phyloP scores from a whole-genome alignment of 345 rosid species.

The Microthlaspi erraticum region DNA sequence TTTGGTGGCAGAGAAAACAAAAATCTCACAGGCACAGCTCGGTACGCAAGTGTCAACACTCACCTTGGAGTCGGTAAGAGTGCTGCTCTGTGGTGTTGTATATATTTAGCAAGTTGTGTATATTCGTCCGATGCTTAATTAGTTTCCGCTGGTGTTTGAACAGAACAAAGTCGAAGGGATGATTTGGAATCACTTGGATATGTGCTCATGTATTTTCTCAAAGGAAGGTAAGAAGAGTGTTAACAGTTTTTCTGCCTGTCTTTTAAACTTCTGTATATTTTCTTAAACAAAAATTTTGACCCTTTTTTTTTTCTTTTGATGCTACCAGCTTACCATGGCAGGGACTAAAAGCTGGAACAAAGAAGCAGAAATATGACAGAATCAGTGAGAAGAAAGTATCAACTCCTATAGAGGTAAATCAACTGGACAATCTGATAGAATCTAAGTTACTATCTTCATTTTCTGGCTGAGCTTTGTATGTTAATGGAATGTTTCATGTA shows the following conservation, averaged over 20 bases:
- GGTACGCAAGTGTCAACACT: constrained; percentile 90
- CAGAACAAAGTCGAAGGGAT: constrained; percentile 95
- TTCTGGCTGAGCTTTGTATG: constrained; percentile 5
- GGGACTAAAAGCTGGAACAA: constrained; percentile 85
- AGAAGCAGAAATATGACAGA: constrained; percentile 87
- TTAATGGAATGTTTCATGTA: constrained; percentile 31
- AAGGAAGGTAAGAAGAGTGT: constrained; percentile 67
- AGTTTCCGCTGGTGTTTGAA: neutral
- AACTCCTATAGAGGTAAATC: constrained; percentile 73
- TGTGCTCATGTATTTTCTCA: constrained; percentile 84
- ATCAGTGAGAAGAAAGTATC: constrained; percentile 90
- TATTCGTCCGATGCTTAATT: neutral
- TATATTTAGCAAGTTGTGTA: neutral
- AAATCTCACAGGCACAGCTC: constrained; percentile 89
- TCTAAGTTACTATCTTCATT: neutral
- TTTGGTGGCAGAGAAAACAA: constrained; percentile 67
- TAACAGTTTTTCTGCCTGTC: neutral
- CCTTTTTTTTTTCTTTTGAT: neutral
- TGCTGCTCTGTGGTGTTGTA: constrained; percentile 21
- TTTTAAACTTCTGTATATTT: constrained; percentile 14
- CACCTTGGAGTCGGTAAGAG: constrained; percentile 79
- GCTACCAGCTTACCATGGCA: constrained; percentile 85
- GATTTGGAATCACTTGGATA: constrained; percentile 92
- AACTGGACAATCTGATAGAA: neutral
- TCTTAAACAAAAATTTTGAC: neutral